Base-by-base conservation (phyloP, 1,139 yeast genomes). In the Pichia kudriavzevii region DNA sequence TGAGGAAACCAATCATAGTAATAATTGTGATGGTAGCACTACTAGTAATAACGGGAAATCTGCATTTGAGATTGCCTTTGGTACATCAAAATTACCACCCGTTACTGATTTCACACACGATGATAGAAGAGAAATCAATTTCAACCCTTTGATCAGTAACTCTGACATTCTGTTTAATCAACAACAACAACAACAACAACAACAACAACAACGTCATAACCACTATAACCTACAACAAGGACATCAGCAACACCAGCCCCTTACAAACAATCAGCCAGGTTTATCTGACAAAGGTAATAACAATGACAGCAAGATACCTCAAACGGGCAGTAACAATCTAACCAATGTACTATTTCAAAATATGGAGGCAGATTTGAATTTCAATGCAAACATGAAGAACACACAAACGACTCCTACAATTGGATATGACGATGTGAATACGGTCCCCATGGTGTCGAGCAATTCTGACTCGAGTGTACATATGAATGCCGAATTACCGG, bases 41-140 rank as follows among this genome's bases (percentile, higher is more conserved):
- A 11, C 10, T 14, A 21, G 17, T 13, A 23, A 23, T 18, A 35
- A 18, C 15, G 36, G 30, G 15, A 38, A 38, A 24, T 35, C 40
- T 31, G 59, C 59, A 3, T 55, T 55, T 36, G 58, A 53, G 25
- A 55, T 55, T 39, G 59, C 59, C 10, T 55, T 53, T 41, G 59
- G 59, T 42, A 53, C 58, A 2, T 51, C 58, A 2, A 53, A 52
- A 29, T 39, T 55, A 28, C 58, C 59, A 4, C 59, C 59, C 4
- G 59, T 55, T 24, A 55, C 59, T 6, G 59, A 55, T 40, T 53
- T 42, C 31, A 43, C 48, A 2, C 45, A 41, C 18, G 36, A 37
- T 14, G 26, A 36, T 32, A 27, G 41, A 21, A 34, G 40, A 20
- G 43, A 40, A 30, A 40, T 40, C 12, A 40, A 34, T 22, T 43